These are phyloP conservation scores for Graphium sp. DNA, from an alignment of 2,329 filamentous ascomycete genomes.

Conservation along the genomic window DNA sequence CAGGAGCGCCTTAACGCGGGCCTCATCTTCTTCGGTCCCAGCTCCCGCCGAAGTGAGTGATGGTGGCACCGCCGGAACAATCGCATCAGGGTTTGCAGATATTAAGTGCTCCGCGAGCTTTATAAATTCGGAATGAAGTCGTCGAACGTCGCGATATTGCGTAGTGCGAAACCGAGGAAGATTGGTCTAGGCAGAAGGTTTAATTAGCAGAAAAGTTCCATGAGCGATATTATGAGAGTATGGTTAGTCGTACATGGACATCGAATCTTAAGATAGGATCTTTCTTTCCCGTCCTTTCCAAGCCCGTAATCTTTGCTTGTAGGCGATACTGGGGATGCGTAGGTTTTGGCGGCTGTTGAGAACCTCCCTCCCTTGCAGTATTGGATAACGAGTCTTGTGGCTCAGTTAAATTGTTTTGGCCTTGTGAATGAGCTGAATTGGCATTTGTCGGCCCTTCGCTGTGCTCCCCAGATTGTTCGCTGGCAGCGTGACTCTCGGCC, in stretches of 20 bases:
- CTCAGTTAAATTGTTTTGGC: too few species aligned
- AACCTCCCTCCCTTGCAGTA: too few species aligned
- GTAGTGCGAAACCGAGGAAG: slow-evolving; percentile 96
- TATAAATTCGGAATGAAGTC: slow-evolving; percentile 86
- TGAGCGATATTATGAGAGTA: background rate
- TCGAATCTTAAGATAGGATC: slow-evolving; percentile 91
- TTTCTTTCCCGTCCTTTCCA: slow-evolving; percentile 88
- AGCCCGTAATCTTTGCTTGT: slow-evolving; percentile 83
- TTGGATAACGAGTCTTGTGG: too few species aligned
- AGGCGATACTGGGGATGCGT: slow-evolving; percentile 63
- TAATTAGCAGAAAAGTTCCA: slow-evolving; percentile 5
- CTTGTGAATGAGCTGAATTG: slow-evolving; percentile 15
- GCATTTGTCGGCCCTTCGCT: background rate
- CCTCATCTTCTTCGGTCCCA: slow-evolving; percentile 91
- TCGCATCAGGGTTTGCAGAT: slow-evolving; percentile 89
- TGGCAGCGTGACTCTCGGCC: slow-evolving; percentile 2
- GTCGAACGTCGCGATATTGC: slow-evolving; percentile 92
- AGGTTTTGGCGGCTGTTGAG: slow-evolving; percentile 37
- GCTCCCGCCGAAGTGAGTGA: slow-evolving; percentile 86
- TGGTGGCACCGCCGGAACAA: slow-evolving; percentile 90
- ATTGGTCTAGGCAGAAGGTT: slow-evolving; percentile 54
- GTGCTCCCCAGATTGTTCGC: slow-evolving; percentile 3
- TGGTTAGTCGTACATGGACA: slow-evolving; percentile 60
- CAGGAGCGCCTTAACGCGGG: slow-evolving; percentile 71
- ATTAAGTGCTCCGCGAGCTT: slow-evolving; percentile 95